Evolutionary conservation across 345 rosid species (phyloP).

Genomic region (Lepidium sativum): DNA sequence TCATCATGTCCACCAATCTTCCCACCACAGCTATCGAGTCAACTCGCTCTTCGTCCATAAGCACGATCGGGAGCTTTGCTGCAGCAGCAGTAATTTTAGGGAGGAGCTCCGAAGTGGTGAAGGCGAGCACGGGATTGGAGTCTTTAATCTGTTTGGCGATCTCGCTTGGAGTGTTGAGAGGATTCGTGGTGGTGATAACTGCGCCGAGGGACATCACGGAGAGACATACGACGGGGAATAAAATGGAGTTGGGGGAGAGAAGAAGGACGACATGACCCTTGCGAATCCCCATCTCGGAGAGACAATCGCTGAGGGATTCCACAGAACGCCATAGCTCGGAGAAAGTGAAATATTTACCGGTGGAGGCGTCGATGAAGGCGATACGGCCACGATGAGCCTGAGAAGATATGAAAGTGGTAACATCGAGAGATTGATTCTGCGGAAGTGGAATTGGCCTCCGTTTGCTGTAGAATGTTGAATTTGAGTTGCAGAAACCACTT

Average conservation of each 20-base stretch:
- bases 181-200: slow-evolving; percentile 83
- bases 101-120: slow-evolving; percentile 48
- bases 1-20: slow-evolving; percentile 48
- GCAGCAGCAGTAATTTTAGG: slow-evolving; percentile 45
- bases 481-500: slow-evolving; percentile 62
- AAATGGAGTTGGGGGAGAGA: slow-evolving; percentile 82
- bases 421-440: slow-evolving; percentile 43
- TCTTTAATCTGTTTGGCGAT: slow-evolving; percentile 70
- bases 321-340: slow-evolving; percentile 65
- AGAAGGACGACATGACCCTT: slow-evolving; percentile 78
- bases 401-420: slow-evolving; percentile 76
- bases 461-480: slow-evolving; percentile 61
- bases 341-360: slow-evolving; percentile 59
- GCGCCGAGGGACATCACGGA: slow-evolving; percentile 95
- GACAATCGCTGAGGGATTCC: slow-evolving; percentile 51
- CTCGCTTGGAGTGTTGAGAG: slow-evolving; percentile 79
- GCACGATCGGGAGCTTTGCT: slow-evolving; percentile 40
- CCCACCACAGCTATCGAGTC: not conserved
- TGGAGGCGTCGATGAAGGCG: slow-evolving; percentile 82
- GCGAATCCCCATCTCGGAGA: slow-evolving; percentile 61
- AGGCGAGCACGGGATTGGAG: slow-evolving; percentile 66
- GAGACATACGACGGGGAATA: slow-evolving; percentile 85
- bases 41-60: slow-evolving; percentile 37
- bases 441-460: slow-evolving; percentile 56
- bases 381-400: slow-evolving; percentile 60